phyloP scores from a whole-genome alignment of 169 alveolate species.

The Plasmodium ovale region DNA sequence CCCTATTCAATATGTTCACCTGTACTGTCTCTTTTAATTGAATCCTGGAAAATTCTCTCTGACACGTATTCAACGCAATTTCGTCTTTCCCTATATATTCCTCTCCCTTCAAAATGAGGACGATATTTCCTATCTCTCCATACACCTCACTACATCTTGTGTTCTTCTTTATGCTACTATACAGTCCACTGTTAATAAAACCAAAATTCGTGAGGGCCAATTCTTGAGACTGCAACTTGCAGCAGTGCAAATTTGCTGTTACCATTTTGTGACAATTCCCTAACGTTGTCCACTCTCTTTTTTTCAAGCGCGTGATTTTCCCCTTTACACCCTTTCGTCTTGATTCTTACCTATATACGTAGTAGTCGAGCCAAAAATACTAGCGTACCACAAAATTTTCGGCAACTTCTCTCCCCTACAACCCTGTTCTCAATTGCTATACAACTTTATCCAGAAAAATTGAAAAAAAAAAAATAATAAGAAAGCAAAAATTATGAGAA shows the following conservation, averaged over 20 bases:
- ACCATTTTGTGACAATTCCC: too few species aligned
- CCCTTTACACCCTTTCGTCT: too few species aligned
- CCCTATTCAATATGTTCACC: conserved; percentile 66
- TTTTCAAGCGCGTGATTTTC: too few species aligned
- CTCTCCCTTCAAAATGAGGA: conserved; percentile 76
- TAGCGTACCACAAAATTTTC: too few species aligned
- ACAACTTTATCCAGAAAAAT: too few species aligned
- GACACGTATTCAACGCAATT: conserved; percentile 79
- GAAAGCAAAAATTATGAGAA: too few species aligned
- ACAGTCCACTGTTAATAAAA: conserved; percentile 67
- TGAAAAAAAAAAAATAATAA: too few species aligned
- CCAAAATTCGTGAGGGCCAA: conserved; percentile 79
- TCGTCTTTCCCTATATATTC: conserved; percentile 78
- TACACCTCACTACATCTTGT: conserved; percentile 41
- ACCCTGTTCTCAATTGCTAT: too few species aligned
- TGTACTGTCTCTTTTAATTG: conserved; percentile 77
- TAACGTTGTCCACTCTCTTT: too few species aligned
- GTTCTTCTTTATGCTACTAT: conserved; percentile 55
- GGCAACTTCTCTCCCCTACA: too few species aligned
- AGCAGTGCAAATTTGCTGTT: conserved; percentile 40
- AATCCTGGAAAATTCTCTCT: conserved; percentile 78
- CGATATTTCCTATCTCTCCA: conserved; percentile 63
- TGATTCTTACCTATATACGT: too few species aligned
- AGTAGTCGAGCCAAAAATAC: too few species aligned
- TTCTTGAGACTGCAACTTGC: conserved; percentile 81